Percentiles rank a stretch among this genome's conserved stretches.
These are phyloP conservation scores for Guadua angustifolia DNA, from an alignment of 176 grass and related monocot genomes.

Conservation along the genomic window DNA sequence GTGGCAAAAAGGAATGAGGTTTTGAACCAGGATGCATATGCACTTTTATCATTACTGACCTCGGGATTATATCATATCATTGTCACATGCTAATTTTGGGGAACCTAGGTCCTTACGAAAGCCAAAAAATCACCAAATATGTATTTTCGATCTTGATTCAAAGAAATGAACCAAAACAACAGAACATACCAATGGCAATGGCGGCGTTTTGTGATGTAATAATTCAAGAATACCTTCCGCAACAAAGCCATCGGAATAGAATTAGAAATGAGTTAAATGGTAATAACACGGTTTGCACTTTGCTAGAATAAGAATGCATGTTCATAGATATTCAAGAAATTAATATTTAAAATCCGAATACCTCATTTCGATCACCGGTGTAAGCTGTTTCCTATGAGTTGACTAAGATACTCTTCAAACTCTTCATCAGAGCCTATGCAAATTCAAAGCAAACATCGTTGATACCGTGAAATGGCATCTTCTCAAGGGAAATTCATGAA, in stretches of 20 bases:
- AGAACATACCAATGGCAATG: slow-evolving; percentile 79
- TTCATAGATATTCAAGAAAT: slow-evolving; percentile 36
- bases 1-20: slow-evolving; percentile 16
- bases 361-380: slow-evolving; percentile 86
- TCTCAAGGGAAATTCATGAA: slow-evolving; percentile 39
- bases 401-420: slow-evolving; percentile 90
- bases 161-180: slow-evolving; percentile 38
- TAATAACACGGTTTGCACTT: slow-evolving; percentile 24
- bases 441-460: slow-evolving; percentile 47
- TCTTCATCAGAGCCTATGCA: slow-evolving; percentile 95
- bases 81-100: slow-evolving; percentile 8
- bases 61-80: slow-evolving; percentile 23
- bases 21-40: slow-evolving; percentile 21
- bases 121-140: neutral
- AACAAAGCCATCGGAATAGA: slow-evolving; percentile 81
- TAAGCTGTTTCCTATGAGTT: slow-evolving; percentile 80
- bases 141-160: slow-evolving; percentile 22
- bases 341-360: slow-evolving; percentile 44
- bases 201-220: slow-evolving; percentile 73
- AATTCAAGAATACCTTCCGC: slow-evolving; percentile 93
- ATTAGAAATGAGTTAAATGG: slow-evolving; percentile 32
- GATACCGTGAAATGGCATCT: slow-evolving; percentile 26
- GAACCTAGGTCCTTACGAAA: slow-evolving; percentile 19
- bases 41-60: neutral
- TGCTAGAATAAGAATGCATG: slow-evolving; percentile 38